phyloP scores from a whole-genome alignment of 805 yeast species.

The Wickerhamomyces hampshirensis region DNA sequence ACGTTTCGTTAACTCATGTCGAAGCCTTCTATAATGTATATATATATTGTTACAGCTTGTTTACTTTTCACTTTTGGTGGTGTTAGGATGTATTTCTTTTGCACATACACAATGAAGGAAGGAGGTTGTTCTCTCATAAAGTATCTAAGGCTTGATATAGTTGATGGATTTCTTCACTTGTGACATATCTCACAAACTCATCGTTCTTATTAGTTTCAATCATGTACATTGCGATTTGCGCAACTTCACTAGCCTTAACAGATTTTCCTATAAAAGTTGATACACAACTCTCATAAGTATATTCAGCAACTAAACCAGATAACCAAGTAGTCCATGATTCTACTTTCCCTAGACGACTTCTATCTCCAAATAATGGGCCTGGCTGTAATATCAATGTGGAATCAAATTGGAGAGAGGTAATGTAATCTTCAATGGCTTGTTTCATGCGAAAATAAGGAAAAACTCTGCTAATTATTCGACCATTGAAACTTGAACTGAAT shows the following conservation, averaged over 20 bases:
- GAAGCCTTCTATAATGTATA: background rate
- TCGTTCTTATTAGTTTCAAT: slow-evolving; percentile 9
- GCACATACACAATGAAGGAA: no score
- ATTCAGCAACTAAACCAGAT: slow-evolving; percentile 12
- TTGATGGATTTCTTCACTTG: slow-evolving; percentile 5
- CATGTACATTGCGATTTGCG: slow-evolving; percentile 11
- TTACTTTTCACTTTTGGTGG: no score
- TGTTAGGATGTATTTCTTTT: no score
- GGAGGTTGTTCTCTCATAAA: no score
- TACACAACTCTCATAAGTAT: slow-evolving; percentile 11
- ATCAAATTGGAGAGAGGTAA: slow-evolving; percentile 55
- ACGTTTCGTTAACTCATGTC: background rate
- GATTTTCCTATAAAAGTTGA: slow-evolving; percentile 13
- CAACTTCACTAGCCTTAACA: slow-evolving; percentile 18
- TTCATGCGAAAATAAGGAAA: slow-evolving; percentile 60
- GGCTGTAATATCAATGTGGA: slow-evolving; percentile 71
- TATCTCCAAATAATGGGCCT: slow-evolving; percentile 44
- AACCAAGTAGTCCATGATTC: slow-evolving; percentile 6
- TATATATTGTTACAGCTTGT: no score
- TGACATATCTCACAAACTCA: slow-evolving; percentile 1
- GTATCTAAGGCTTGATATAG: background rate
- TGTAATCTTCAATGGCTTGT: slow-evolving; percentile 66
- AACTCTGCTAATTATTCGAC: slow-evolving; percentile 41
- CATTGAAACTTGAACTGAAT: slow-evolving; percentile 59
- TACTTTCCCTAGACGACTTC: slow-evolving; percentile 3